Evolutionary conservation across 345 rosid genomes (phyloP), one percentile per base, ranked within the genome.

Genomic region (Diplotaxis tenuifolia): DNA sequence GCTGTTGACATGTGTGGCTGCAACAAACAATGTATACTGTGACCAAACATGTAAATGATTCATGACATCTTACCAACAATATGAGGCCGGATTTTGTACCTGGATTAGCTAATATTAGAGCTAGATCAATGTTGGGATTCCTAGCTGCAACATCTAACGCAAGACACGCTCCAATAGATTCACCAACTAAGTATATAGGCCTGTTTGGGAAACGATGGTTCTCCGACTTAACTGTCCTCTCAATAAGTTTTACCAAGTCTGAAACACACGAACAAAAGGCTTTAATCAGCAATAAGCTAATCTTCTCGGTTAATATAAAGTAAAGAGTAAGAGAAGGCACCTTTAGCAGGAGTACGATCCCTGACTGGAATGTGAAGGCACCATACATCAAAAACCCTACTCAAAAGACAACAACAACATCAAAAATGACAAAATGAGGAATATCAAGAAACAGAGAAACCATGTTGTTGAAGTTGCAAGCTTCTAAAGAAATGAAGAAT

Each of bases 361-460:
- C 3, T 78, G 9, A 78, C 84, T 32, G 91, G 95, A 60, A 89
- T 79, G 80, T 87, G 89, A 80, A 89, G 82, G 76, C 91, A 87
- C 89, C 89, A 85, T 56, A 86, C 22, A 47, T 87, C 86, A 76
- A 89, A 87, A 21, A 87, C 78, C 88, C 95, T 89, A 63, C 58
- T 49, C 57, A 57, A 25, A 53, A n/a, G 10, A 55, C 42, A 69
- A 62, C 65, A 54, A 20, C 8, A 42, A 34, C 1, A 5, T n/a
- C n/a, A 16, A 28, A 12, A 14, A 42, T 42, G 15, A 14, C 1
- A 42, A 40, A 59, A 28, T 28, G 62, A 57, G 22, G n/a, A 15
- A 56, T 4, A 14, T n/a, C 19, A 18, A 58, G 12, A 58, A 56
- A 56, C 61, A 56, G 61, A 56, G 61, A 12, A 57, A 27, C 62